phyloP scores from a whole-genome alignment of 768 basidiomycete species.

The Chalciporus chontae region DNA sequence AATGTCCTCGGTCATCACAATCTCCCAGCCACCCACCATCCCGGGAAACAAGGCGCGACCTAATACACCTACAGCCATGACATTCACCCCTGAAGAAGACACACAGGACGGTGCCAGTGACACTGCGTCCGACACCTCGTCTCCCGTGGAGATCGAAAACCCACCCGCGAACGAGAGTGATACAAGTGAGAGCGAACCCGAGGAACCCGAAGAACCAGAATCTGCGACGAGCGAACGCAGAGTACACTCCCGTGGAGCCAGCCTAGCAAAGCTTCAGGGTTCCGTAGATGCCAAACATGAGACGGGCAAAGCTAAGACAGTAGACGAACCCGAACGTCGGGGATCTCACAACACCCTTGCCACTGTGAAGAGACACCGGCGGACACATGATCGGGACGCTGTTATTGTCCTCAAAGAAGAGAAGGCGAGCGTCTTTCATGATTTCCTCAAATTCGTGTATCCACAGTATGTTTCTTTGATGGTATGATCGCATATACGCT shows the following conservation, averaged over 20 bases:
- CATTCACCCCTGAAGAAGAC: conserved; percentile 57
- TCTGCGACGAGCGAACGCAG: conserved; percentile 25
- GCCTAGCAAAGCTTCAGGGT: conserved; percentile 60
- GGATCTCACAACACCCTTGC: conserved; percentile 36
- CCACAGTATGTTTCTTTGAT: conserved; percentile 63
- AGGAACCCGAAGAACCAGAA: conserved; percentile 25
- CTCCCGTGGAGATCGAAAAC: conserved; percentile 37
- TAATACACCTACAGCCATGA: conserved; percentile 50
- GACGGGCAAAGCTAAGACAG: conserved; percentile 21
- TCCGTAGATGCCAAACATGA: conserved; percentile 20
- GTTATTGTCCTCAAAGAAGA: conserved; percentile 90
- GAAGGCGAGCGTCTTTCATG: conserved; percentile 84
- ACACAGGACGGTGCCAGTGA: conserved; percentile 32
- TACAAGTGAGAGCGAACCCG: conserved; percentile 35
- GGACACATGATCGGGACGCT: conserved; percentile 62
- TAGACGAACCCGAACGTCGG: conserved; percentile 3
- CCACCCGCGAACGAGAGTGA: conserved; percentile 34
- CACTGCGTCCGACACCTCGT: conserved; percentile 38
- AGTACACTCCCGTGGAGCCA: conserved; percentile 45
- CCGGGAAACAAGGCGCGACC: conserved; percentile 46
- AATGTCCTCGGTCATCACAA: conserved; percentile 80
- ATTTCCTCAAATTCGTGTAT: conserved; percentile 90
- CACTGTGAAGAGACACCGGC: conserved; percentile 40
- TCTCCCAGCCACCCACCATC: conserved; percentile 66
- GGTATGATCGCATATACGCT: not conserved